Conservation (phyloP, 306 rosid genomes). For the Biancaea sappan region DNA sequence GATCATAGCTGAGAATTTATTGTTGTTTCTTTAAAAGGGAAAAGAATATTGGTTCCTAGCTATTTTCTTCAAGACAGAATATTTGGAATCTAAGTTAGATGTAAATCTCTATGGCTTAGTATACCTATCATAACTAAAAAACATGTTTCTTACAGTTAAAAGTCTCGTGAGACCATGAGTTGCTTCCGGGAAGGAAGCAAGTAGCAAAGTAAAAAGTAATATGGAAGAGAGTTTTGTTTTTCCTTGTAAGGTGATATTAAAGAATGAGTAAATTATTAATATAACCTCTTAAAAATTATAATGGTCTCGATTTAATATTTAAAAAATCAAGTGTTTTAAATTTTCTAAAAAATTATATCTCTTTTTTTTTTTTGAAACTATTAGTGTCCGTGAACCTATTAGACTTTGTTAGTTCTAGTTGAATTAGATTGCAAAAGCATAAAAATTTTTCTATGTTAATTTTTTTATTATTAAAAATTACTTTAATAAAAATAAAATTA, state of each 20-base stretch:
- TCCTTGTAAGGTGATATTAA: background rate
- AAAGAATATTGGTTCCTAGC: slow-evolving; percentile 4
- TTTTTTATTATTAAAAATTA: too few species aligned
- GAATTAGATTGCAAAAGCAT: too few species aligned
- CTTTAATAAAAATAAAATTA: too few species aligned
- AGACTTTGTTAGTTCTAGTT: too few species aligned
- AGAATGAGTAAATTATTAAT: too few species aligned
- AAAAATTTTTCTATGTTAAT: background rate
- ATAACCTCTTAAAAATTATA: too few species aligned
- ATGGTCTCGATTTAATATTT: too few species aligned
- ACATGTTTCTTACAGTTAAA: slow-evolving; percentile 11
- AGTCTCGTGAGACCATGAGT: background rate
- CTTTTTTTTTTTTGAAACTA: too few species aligned
- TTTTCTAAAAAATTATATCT: too few species aligned
- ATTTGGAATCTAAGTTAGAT: slow-evolving; percentile 14
- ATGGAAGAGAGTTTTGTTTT: too few species aligned
- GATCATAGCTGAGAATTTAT: background rate
- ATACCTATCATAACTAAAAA: slow-evolving; percentile 24
- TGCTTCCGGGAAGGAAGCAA: slow-evolving; percentile 53
- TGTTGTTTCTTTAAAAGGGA: background rate
- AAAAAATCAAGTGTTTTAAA: too few species aligned
- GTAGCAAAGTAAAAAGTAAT: slow-evolving; percentile 11
- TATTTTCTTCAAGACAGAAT: slow-evolving; percentile 11
- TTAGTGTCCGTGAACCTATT: too few species aligned
- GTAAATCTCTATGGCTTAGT: slow-evolving; percentile 4